Percentiles rank a stretch among this genome's conserved stretches.
These are phyloP conservation scores for Moricandia arvensis DNA, from an alignment of 345 rosid genomes.

Conservation along the genomic window DNA sequence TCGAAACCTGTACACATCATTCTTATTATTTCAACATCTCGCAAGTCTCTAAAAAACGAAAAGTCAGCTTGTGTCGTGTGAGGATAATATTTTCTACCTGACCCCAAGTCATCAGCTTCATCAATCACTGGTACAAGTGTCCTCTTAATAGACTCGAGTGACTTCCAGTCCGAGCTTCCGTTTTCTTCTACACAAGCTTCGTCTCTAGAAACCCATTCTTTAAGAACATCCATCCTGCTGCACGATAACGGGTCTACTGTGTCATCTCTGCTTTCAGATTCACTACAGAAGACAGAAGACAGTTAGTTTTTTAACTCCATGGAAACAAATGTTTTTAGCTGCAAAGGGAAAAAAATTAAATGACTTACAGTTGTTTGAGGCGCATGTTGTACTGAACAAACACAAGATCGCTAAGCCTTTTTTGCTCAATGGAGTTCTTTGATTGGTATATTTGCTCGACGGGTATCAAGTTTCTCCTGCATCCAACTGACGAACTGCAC, in stretches of 20 bases:
- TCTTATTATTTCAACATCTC: background rate
- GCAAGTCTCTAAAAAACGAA: background rate
- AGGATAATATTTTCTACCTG: conserved; percentile 48
- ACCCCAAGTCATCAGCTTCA: conserved; percentile 57
- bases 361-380: conserved; percentile 61
- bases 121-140: conserved; percentile 41
- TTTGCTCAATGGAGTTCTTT: conserved; percentile 73
- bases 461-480: conserved; percentile 42
- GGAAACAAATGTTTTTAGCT: background rate
- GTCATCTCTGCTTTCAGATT: conserved; percentile 40
- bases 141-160: conserved; percentile 45
- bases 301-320: conserved; percentile 20
- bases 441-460: conserved; percentile 54
- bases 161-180: conserved; percentile 61
- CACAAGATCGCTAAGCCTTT: conserved; percentile 61
- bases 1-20: conserved; percentile 55
- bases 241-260: conserved; percentile 50
- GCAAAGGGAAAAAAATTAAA: background rate
- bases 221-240: conserved; percentile 41
- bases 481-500: conserved; percentile 50
- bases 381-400: conserved; percentile 86
- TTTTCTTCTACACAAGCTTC: conserved; percentile 43
- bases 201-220: conserved; percentile 72
- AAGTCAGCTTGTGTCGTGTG: background rate
- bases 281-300: conserved; percentile 14